These are phyloP conservation scores for Solanum paucissectum DNA, from an alignment of 257 asterid genomes.

Conservation along the genomic window DNA sequence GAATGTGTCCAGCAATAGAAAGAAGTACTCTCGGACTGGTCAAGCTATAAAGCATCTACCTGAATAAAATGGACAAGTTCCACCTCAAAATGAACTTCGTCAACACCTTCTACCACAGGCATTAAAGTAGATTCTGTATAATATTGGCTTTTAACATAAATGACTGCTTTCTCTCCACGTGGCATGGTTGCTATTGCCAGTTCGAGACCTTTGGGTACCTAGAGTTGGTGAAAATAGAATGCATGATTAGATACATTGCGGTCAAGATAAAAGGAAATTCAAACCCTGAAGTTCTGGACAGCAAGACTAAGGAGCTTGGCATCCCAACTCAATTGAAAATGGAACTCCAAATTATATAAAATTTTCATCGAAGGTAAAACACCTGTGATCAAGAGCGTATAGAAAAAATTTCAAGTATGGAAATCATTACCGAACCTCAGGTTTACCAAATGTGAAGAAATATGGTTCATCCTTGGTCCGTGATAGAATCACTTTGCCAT, in stretches of 20 bases:
- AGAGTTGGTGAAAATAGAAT: conserved; percentile 2
- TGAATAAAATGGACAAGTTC: conserved; percentile 82
- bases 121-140: conserved; percentile 44
- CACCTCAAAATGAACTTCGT: conserved; percentile 86
- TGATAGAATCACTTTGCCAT: conserved; percentile 54
- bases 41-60: conserved; percentile 26
- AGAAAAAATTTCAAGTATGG: not conserved
- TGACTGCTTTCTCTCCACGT: conserved; percentile 76
- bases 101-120: conserved; percentile 46
- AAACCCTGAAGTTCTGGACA: not conserved
- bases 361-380: not conserved
- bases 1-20: not conserved
- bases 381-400: not conserved
- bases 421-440: conserved; percentile 43
- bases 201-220: conserved; percentile 96
- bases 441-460: conserved; percentile 79
- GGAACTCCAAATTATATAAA: not conserved
- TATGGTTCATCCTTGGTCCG: conserved; percentile 64
- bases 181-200: conserved; percentile 91
- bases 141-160: conserved; percentile 55
- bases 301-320: not conserved
- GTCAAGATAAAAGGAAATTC: not conserved
- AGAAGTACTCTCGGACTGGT: not conserved
- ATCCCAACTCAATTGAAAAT: not conserved
- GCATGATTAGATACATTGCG: not conserved